Conservation (phyloP, 495 filamentous ascomycete species). For the Zalerion maritima region DNA sequence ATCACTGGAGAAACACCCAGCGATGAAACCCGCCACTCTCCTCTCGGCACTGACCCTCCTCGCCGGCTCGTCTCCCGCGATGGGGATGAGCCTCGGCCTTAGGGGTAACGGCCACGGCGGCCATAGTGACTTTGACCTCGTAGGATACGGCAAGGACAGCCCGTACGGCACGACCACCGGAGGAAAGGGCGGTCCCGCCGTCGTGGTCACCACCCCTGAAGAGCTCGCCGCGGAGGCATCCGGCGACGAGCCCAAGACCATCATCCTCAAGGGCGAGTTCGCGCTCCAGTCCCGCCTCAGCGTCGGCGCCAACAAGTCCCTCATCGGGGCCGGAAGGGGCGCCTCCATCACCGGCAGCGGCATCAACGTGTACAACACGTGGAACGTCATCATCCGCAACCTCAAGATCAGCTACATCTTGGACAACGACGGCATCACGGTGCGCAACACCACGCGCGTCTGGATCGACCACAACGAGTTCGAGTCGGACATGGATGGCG, state of each 20-base stretch:
- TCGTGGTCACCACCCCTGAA: constrained; percentile 11
- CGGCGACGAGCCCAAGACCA: constrained; percentile 15
- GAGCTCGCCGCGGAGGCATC: constrained; percentile 14
- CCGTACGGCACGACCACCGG: constrained; percentile 25
- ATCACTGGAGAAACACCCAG: too few species aligned
- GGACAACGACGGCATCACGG: constrained; percentile 5
- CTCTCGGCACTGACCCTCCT: too few species aligned
- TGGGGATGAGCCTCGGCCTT: too few species aligned
- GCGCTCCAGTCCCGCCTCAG: constrained; percentile 17
- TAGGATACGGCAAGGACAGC: constrained; percentile 24
- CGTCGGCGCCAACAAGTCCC: constrained; percentile 32
- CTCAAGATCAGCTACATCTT: constrained; percentile 5
- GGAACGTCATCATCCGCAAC: constrained; percentile 7
- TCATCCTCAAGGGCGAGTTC: constrained; percentile 17
- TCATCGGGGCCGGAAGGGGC: constrained; percentile 26
- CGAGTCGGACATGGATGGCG: constrained; percentile 15
- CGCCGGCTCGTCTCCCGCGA: too few species aligned
- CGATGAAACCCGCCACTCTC: too few species aligned
- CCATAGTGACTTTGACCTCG: constrained; percentile 1
- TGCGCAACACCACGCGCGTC: constrained; percentile 29
- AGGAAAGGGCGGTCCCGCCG: constrained; percentile 15
- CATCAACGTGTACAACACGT: constrained; percentile 3
- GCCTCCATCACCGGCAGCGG: constrained; percentile 20
- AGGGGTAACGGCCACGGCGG: too few species aligned
- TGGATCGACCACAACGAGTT: constrained; percentile 42